A percentile compares a stretch with the other conserved stretches of the same genome.
Conservation (phyloP, 192 early-diverging fungal genomes). For the Coemansia sp. region DNA sequence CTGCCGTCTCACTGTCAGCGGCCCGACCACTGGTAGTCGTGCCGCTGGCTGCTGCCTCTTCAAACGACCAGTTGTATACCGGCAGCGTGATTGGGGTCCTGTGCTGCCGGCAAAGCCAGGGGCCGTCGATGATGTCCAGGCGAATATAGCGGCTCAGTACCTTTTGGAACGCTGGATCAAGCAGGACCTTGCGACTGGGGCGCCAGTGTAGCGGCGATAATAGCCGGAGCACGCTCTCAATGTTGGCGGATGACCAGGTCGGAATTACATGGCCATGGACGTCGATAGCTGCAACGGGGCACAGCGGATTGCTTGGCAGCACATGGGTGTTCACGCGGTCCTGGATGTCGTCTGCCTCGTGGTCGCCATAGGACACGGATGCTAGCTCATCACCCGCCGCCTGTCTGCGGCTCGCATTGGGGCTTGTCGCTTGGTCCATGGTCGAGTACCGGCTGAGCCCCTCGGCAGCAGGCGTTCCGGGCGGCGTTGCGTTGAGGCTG, state of each 20-base stretch:
- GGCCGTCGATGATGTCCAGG: constrained; percentile 25
- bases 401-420: neutral
- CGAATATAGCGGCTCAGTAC: constrained; percentile 29
- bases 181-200: constrained; percentile 13
- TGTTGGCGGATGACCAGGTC: constrained; percentile 28
- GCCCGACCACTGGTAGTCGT: neutral
- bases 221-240: constrained; percentile 27
- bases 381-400: neutral
- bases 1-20: too few species aligned
- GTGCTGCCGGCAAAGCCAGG: constrained; percentile 38
- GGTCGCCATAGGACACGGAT: neutral
- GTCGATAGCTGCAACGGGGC: constrained; percentile 30
- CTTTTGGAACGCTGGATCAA: constrained; percentile 48
- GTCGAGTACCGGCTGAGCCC: constrained; percentile 19
- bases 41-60: neutral
- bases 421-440: neutral
- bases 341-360: too few species aligned
- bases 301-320: constrained; percentile 11
- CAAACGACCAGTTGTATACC: constrained; percentile 21
- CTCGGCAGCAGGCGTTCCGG: constrained; percentile 10
- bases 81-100: constrained; percentile 1
- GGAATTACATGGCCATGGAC: constrained; percentile 22
- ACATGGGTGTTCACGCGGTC: constrained; percentile 3
- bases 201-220: constrained; percentile 22
- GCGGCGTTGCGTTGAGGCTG: constrained; percentile 13